phyloP scores from a whole-genome alignment of 768 basidiomycete genomes.

The Tricholoma bakamatsutake region DNA sequence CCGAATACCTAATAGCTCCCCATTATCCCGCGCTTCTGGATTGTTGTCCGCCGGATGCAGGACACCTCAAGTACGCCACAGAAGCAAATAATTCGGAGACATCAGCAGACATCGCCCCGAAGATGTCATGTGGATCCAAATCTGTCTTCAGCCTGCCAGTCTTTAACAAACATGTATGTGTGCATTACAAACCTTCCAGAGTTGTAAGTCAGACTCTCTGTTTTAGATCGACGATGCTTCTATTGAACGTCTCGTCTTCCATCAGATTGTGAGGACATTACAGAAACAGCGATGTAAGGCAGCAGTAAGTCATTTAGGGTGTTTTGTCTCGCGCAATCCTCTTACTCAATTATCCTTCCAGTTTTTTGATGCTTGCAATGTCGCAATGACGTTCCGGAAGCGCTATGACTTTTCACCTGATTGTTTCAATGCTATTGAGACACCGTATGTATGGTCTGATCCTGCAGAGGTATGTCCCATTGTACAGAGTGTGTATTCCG shows the following conservation, averaged over 20 bases:
- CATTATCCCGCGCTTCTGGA: constrained; percentile 13
- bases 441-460: constrained; percentile 43
- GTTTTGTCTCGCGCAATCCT: constrained; percentile 1
- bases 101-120: neutral
- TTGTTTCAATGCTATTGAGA: constrained; percentile 28
- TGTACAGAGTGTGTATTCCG: neutral
- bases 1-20: constrained; percentile 29
- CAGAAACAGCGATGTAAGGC: constrained; percentile 33
- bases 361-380: constrained; percentile 34
- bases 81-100: neutral
- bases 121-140: neutral
- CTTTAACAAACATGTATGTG: constrained; percentile 25
- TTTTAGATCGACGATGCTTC: constrained; percentile 19
- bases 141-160: constrained; percentile 26
- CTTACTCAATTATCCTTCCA: constrained; percentile 15
- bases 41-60: constrained; percentile 1
- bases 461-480: constrained; percentile 38
- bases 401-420: constrained; percentile 31
- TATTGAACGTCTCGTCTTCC: constrained; percentile 1
- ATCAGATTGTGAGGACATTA: constrained; percentile 20
- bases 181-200: neutral
- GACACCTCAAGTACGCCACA: neutral
- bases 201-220: neutral
- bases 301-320: constrained; percentile 26
- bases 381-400: constrained; percentile 29